Conservation (phyloP, 495 filamentous ascomycete species). For the Penicillium cosmopolitanum region DNA sequence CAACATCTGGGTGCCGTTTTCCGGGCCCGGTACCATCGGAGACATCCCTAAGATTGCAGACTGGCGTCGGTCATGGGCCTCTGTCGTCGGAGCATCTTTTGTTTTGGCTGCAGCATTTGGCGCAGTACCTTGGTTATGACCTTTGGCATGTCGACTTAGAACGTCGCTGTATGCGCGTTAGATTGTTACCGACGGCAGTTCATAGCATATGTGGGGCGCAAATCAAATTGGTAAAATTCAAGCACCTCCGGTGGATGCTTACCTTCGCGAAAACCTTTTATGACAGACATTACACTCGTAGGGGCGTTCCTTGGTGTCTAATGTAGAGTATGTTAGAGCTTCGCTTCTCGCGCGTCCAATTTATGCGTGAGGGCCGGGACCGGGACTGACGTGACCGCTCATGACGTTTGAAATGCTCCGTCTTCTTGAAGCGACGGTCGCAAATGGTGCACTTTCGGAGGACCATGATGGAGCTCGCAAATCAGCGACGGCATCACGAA, state of each 20-base stretch:
- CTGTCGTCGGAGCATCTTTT: conserved; percentile 20
- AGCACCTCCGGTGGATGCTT: conserved; percentile 7
- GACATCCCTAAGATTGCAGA: conserved; percentile 22
- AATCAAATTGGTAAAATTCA: not conserved
- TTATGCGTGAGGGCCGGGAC: conserved; percentile 20
- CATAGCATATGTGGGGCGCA: not conserved
- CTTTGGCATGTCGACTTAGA: conserved; percentile 55
- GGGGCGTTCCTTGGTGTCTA: conserved; percentile 58
- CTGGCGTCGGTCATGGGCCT: conserved; percentile 27
- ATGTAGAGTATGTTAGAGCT: conserved; percentile 10
- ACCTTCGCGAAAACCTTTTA: conserved; percentile 59
- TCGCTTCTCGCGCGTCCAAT: not conserved
- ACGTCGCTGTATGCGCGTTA: conserved; percentile 48
- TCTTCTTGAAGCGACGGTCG: conserved; percentile 57
- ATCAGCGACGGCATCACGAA: conserved; percentile 18
- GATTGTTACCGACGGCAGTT: conserved; percentile 8
- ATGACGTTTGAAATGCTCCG: conserved; percentile 59
- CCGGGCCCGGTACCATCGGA: conserved; percentile 15
- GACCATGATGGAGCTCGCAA: conserved; percentile 43
- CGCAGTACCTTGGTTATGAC: conserved; percentile 39
- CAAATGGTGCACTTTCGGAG: conserved; percentile 55
- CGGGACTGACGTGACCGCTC: conserved; percentile 54
- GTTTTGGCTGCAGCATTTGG: conserved; percentile 27
- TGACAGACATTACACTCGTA: conserved; percentile 57
- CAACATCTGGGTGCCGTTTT: conserved; percentile 27